Evolutionary conservation across 2,329 filamentous ascomycete genomes (phyloP), one percentile per base, ranked within the genome.

Genomic region (Periconia macrospinosa): DNA sequence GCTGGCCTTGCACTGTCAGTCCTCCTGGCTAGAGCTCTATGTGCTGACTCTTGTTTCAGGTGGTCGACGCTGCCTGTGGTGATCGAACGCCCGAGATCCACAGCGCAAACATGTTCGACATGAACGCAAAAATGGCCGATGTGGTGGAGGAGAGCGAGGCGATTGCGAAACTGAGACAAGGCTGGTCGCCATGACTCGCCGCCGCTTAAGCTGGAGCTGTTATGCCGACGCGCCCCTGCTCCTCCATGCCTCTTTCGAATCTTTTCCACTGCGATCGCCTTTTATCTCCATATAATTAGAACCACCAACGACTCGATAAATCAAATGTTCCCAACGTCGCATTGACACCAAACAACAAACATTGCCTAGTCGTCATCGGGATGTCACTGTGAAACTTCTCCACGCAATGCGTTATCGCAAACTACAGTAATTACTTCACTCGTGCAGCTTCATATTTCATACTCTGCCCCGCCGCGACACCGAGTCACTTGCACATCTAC

Each of bases 81-180:
- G 77, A 80, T 54, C 65, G 76, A 8, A 74, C 72, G 23, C 70
- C 72, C 13, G 71, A 73, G 33, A 78, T 80, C 41, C 78, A 80
- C 47, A 68, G 74, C 17, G 73, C 74, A 2, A 80, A 78, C 55
- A 63, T 79, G 3, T 77, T 79, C 50, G 78, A 80, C 53, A 68
- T 80, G 47, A 68, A 78, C 55, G 73, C 76, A 3, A 80, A 80
- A 58, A 79, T 79, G 63, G 76, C 74, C 1, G 78, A 80, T 59
- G 76, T 79, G 1, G 74, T 80, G 0, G 54, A 60, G 2, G 76
- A 78, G 49, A 65, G 63, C 8, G 76, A 79, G 44, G 77, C 77
- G 1, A 54, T 78, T 5, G 63, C 68, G 27, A 72, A 70, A 35
- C 63, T 79, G 33, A 63, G 66, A 49, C 62, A 64, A 17, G 76